Conservation (phyloP, 306 rosid genomes). For the Elaeagnus macrophylla region DNA sequence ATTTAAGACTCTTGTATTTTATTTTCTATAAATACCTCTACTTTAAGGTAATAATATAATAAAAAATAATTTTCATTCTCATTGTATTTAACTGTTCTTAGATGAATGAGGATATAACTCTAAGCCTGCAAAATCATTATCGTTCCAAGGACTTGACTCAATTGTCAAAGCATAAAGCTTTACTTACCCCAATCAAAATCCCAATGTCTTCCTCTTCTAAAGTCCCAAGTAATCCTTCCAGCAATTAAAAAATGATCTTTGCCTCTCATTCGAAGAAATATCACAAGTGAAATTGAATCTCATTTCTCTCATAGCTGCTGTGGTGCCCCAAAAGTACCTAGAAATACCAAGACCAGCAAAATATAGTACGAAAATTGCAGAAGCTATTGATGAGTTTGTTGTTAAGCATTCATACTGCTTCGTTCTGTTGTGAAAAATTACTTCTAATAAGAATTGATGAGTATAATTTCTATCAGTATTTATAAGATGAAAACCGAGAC, state of each 20-base stretch:
- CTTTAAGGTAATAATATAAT: no score
- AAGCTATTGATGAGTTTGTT: constrained; percentile 27
- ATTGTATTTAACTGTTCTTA: no score
- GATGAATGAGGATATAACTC: no score
- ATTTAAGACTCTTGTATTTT: no score
- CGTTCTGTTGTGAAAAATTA: constrained; percentile 35
- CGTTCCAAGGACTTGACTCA: constrained; percentile 37
- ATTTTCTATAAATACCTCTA: no score
- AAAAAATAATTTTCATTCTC: no score
- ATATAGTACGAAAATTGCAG: constrained; percentile 37
- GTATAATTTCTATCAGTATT: constrained; percentile 9
- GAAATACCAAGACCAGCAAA: constrained; percentile 43
- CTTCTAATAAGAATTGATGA: constrained; percentile 37
- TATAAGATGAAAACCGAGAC: constrained; percentile 30
- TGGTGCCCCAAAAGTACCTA: constrained; percentile 32
- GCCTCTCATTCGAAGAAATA: constrained; percentile 39
- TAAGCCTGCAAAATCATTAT: constrained; percentile 37
- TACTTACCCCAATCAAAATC: constrained; percentile 41
- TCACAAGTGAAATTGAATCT: constrained; percentile 20
- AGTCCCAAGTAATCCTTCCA: constrained; percentile 51
- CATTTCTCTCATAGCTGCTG: constrained; percentile 18
- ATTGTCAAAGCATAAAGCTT: constrained; percentile 30
- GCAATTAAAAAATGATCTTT: constrained; percentile 45
- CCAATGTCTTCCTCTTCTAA: constrained; percentile 23
- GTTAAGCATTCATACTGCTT: constrained; percentile 40